These are phyloP conservation scores for Leccinum laetum DNA, from an alignment of 1,284 basidiomycete species.

Conservation along the genomic window DNA sequence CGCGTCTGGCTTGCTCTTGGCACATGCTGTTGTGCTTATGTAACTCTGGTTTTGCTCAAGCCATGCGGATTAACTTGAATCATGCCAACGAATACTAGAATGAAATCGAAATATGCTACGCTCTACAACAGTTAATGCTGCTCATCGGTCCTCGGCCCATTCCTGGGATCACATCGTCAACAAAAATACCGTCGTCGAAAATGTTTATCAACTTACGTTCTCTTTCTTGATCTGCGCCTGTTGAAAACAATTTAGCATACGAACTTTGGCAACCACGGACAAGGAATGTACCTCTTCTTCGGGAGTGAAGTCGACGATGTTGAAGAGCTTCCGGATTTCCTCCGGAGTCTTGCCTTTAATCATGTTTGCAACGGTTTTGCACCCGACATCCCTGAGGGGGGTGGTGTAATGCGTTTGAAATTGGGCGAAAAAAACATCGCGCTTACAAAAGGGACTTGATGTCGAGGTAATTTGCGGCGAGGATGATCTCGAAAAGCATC, in stretches of 20 bases:
- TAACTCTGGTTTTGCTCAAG: slow-evolving; percentile 18
- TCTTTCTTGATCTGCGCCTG: slow-evolving; percentile 99
- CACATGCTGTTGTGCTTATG: slow-evolving; percentile 23
- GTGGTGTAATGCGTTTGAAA: slow-evolving; percentile 4
- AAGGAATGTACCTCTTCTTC: slow-evolving; percentile 85
- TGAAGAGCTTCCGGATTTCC: slow-evolving; percentile 96
- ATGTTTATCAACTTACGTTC: slow-evolving; percentile 66
- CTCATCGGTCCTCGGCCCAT: slow-evolving; percentile 88
- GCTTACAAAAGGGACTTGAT: slow-evolving; percentile 97
- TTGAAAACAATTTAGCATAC: slow-evolving; percentile 12
- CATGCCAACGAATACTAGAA: slow-evolving; percentile 14
- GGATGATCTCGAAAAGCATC: slow-evolving; percentile 99
- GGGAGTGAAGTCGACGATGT: slow-evolving; percentile 98
- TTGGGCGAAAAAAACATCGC: neutral
- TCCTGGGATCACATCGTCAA: slow-evolving; percentile 48
- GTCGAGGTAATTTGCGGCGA: slow-evolving; percentile 99
- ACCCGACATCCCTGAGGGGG: slow-evolving; percentile 85
- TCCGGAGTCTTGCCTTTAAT: slow-evolving; percentile 98
- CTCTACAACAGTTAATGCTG: slow-evolving; percentile 21
- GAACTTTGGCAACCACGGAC: neutral
- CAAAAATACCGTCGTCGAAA: slow-evolving; percentile 2
- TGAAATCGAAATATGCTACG: slow-evolving; percentile 25
- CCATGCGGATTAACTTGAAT: neutral
- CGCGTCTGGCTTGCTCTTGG: slow-evolving; percentile 1
- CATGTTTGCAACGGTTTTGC: slow-evolving; percentile 99